phyloP scores from a whole-genome alignment of 2,329 filamentous ascomycete genomes.

The Hymenoscyphus fructigenus region DNA sequence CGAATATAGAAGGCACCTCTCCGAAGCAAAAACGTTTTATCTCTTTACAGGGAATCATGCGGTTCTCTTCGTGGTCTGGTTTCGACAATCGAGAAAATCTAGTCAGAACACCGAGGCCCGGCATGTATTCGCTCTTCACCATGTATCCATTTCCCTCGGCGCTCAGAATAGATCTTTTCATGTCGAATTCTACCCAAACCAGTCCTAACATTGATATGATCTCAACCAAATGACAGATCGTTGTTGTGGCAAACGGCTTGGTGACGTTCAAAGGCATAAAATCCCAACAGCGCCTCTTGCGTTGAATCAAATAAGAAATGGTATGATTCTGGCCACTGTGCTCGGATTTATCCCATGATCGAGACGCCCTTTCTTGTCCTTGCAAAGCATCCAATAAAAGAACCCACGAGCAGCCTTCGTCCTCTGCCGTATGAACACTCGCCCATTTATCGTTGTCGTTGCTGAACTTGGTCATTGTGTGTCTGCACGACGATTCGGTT shows the following conservation, averaged over 20 bases:
- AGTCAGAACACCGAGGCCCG: conserved; percentile 52
- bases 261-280: conserved; percentile 49
- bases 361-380: conserved; percentile 13
- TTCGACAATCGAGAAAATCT: conserved; percentile 38
- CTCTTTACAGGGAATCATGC: conserved; percentile 51
- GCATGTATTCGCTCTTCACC: conserved; percentile 46
- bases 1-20: conserved; percentile 40
- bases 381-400: conserved; percentile 17
- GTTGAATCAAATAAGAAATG: conserved; percentile 16
- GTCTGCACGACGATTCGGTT: not conserved
- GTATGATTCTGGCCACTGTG: conserved; percentile 9
- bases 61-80: conserved; percentile 40
- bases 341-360: conserved; percentile 13
- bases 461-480: conserved; percentile 7
- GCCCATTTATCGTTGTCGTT: conserved; percentile 13
- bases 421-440: conserved; percentile 17
- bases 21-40: conserved; percentile 55
- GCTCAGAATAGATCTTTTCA: conserved; percentile 48
- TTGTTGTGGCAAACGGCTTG: conserved; percentile 53
- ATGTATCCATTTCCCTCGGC: conserved; percentile 56
- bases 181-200: conserved; percentile 56
- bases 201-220: conserved; percentile 53
- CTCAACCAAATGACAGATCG: conserved; percentile 56
- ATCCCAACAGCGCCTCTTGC: conserved; percentile 16
- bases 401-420: conserved; percentile 19